A percentile compares a stretch with the other conserved stretches of the same genome.
Conservation (phyloP, 1,284 basidiomycete genomes). For the Earliella scabrosa region DNA sequence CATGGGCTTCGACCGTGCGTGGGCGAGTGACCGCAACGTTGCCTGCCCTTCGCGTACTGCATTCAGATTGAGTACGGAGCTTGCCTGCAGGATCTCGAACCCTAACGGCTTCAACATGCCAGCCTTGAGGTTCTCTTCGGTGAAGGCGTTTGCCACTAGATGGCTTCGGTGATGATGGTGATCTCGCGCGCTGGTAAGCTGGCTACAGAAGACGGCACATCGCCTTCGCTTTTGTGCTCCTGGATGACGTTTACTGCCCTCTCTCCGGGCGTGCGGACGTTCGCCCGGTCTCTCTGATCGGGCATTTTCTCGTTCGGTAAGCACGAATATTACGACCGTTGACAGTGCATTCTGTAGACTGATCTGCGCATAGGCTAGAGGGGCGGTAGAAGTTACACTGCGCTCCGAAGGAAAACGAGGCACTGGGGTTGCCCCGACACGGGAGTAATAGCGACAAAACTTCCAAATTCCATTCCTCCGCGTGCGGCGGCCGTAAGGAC, state of each 20-base stretch:
- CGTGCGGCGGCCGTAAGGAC: background rate
- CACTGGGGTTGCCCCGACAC: too few species aligned
- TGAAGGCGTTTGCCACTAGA: background rate
- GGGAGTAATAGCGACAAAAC: background rate
- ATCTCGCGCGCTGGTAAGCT: background rate
- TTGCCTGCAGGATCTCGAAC: background rate
- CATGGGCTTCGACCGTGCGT: background rate
- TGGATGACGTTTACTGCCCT: too few species aligned
- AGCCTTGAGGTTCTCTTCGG: background rate
- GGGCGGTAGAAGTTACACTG: too few species aligned
- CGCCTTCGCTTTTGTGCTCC: background rate
- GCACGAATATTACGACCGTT: background rate
- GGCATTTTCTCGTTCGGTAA: background rate
- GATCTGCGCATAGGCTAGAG: background rate
- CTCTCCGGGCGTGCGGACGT: too few species aligned
- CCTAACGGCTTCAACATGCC: background rate
- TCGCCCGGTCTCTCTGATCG: background rate
- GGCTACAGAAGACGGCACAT: background rate
- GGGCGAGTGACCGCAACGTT: background rate
- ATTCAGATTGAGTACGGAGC: background rate
- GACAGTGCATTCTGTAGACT: background rate
- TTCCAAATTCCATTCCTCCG: background rate
- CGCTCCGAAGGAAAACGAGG: too few species aligned
- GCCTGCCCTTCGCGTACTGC: background rate
- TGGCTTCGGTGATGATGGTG: background rate